phyloP scores from a whole-genome alignment of 257 asterid genomes.

The Petrea volubilis region DNA sequence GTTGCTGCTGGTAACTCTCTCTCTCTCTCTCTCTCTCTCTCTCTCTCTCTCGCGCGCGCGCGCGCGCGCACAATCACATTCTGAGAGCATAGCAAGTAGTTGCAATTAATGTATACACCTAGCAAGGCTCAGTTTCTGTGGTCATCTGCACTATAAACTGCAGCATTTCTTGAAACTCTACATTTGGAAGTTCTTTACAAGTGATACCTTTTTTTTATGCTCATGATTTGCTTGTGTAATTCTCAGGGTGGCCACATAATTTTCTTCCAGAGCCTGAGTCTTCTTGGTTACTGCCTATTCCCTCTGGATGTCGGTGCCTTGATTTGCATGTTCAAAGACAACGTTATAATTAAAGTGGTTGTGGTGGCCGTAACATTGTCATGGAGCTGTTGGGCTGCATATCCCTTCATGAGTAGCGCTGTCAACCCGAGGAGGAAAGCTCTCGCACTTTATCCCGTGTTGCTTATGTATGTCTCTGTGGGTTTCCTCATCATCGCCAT shows the following conservation, averaged over 20 bases:
- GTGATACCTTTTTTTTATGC: not conserved
- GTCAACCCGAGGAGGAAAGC: conserved; percentile 89
- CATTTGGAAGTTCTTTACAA: not conserved
- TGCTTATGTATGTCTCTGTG: conserved; percentile 90
- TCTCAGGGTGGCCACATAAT: conserved; percentile 93
- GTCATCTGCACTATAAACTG: not conserved
- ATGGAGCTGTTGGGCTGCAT: conserved; percentile 99
- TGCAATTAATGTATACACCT: not conserved
- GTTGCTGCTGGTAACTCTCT: conserved; percentile 70
- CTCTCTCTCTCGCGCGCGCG: not conserved
- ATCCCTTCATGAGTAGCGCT: conserved; percentile 95
- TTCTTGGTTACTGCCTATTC: conserved; percentile 89
- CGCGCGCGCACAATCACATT: too few relatives aligned
- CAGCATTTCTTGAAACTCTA: not conserved
- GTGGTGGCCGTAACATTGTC: conserved; percentile 80
- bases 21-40: conserved; percentile 14
- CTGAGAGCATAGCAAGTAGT: not conserved
- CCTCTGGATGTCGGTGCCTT: conserved; percentile 86
- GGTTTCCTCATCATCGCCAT: conserved; percentile 95
- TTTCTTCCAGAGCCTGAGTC: conserved; percentile 96
- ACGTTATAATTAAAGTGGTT: conserved; percentile 67
- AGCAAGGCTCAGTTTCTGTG: not conserved
- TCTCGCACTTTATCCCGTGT: conserved; percentile 88
- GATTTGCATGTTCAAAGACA: conserved; percentile 81
- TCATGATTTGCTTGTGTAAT: conserved; percentile 5